Evolutionary conservation across 192 early-diverging fungal species (phyloP).

Genomic region (Umbelopsis sp.): DNA sequence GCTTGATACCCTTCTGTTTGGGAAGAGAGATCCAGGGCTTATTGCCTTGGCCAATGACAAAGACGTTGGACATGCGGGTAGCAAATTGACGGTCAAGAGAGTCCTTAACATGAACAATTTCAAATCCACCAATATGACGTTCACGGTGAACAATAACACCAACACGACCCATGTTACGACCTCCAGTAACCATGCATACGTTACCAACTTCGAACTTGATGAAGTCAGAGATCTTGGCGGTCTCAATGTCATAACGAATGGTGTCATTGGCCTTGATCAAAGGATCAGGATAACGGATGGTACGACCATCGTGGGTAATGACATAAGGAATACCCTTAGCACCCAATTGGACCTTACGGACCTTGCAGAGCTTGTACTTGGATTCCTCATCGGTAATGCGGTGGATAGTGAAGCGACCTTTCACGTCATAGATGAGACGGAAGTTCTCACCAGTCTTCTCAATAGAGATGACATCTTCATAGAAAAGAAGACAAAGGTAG

Average conservation of each 20-base stretch:
- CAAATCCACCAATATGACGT: slow-evolving; percentile 96
- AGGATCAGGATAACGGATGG: slow-evolving; percentile 99
- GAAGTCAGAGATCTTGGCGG: slow-evolving; percentile 89
- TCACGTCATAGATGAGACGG: slow-evolving; percentile 99
- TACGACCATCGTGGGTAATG: slow-evolving; percentile 99
- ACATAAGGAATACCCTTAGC: slow-evolving; percentile 95
- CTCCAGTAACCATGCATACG: slow-evolving; percentile 97
- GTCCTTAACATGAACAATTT: slow-evolving; percentile 99
- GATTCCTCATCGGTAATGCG: slow-evolving; percentile 98
- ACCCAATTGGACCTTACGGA: slow-evolving; percentile 93
- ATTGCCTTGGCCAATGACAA: slow-evolving; percentile 83
- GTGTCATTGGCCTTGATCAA: slow-evolving; percentile 99
- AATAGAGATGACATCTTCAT: slow-evolving; percentile 84
- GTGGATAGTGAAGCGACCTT: slow-evolving; percentile 99
- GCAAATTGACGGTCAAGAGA: slow-evolving; percentile 92
- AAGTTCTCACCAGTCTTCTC: slow-evolving; percentile 99
- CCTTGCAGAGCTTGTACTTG: slow-evolving; percentile 99
- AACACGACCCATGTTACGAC: slow-evolving; percentile 98
- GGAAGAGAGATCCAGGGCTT: slow-evolving; percentile 96
- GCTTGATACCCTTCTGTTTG: slow-evolving; percentile 99
- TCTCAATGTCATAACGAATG: slow-evolving; percentile 94
- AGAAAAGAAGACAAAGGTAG: slow-evolving; percentile 17
- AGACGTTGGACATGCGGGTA: slow-evolving; percentile 96
- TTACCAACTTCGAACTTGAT: slow-evolving; percentile 99
- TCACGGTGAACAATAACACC: slow-evolving; percentile 97